These are phyloP conservation scores for Tephrocybe sp. DNA, from an alignment of 768 basidiomycete genomes.

Conservation along the genomic window DNA sequence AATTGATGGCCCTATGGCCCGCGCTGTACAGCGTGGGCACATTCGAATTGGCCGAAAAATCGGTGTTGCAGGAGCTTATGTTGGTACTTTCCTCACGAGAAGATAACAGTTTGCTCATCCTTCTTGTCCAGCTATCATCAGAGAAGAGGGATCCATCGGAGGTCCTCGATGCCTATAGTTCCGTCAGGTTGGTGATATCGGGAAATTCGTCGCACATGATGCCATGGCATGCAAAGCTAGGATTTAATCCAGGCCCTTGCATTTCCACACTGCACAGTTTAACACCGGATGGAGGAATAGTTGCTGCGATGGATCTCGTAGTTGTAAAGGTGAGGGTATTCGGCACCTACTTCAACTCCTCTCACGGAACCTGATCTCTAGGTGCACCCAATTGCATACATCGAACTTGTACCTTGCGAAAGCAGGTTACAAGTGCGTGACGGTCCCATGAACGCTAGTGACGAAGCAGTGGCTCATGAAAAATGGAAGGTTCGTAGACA, in stretches of 20 bases:
- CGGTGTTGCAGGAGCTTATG: slow-evolving; percentile 75
- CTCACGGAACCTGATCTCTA: slow-evolving; percentile 23
- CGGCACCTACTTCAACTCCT: not conserved
- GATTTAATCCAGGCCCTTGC: slow-evolving; percentile 66
- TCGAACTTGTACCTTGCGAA: slow-evolving; percentile 61
- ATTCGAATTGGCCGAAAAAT: slow-evolving; percentile 84
- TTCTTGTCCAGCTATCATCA: slow-evolving; percentile 53
- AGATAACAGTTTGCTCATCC: not conserved
- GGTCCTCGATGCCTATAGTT: slow-evolving; percentile 77
- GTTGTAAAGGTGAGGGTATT: slow-evolving; percentile 56
- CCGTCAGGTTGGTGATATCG: slow-evolving; percentile 61
- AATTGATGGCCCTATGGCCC: slow-evolving; percentile 70
- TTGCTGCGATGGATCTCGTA: slow-evolving; percentile 73
- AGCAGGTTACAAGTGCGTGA: slow-evolving; percentile 49
- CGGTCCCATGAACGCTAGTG: slow-evolving; percentile 68
- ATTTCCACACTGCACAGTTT: slow-evolving; percentile 80
- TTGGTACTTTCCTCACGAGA: slow-evolving; percentile 34
- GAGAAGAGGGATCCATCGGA: slow-evolving; percentile 79
- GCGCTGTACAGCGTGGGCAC: slow-evolving; percentile 65
- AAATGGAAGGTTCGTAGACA: slow-evolving; percentile 67
- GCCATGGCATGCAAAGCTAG: slow-evolving; percentile 87
- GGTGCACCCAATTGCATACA: slow-evolving; percentile 75
- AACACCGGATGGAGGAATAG: slow-evolving; percentile 76
- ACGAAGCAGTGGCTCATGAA: slow-evolving; percentile 60
- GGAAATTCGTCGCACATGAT: slow-evolving; percentile 89